Evolutionary conservation across 179 eudicot genomes (phyloP).

Genomic region (Amaranthus tricolor): DNA sequence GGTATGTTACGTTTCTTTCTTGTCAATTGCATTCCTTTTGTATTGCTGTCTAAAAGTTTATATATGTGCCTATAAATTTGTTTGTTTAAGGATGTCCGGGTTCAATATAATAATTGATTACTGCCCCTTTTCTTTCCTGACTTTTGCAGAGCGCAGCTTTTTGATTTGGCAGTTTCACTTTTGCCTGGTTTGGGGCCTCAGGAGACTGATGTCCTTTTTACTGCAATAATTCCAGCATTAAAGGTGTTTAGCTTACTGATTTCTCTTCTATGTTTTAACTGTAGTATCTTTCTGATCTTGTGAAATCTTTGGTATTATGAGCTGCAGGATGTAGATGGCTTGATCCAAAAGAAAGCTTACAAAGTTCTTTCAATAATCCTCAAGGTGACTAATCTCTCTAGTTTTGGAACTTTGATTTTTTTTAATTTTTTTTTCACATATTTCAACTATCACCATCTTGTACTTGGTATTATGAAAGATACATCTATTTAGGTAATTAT

Average conservation of each 20-base stretch:
- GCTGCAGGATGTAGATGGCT: constrained; percentile 68
- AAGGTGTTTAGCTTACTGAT: constrained; percentile 41
- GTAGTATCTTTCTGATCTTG: constrained; percentile 8
- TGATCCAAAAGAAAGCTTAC: constrained; percentile 93
- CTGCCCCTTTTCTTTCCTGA: constrained; percentile 12
- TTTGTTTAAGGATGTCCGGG: background rate
- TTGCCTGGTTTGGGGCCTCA: constrained; percentile 68
- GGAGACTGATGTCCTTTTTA: constrained; percentile 59
- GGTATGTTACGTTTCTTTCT: constrained; percentile 32
- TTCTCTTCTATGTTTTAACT: background rate
- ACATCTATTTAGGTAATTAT: too few relatives aligned
- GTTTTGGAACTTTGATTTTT: background rate
- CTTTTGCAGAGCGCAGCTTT: constrained; percentile 58
- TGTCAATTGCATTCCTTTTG: background rate
- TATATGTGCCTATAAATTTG: background rate
- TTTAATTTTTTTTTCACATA: background rate
- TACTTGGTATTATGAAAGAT: background rate
- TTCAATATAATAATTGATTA: background rate
- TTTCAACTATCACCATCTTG: background rate
- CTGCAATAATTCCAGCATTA: constrained; percentile 54
- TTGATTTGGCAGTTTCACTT: constrained; percentile 84
- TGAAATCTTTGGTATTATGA: constrained; percentile 10
- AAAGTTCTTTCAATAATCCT: constrained; percentile 78
- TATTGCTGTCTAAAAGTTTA: background rate
- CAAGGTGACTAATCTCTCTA: constrained; percentile 42